phyloP scores from a whole-genome alignment of 495 filamentous ascomycete genomes.

The Rhypophila decipiens region DNA sequence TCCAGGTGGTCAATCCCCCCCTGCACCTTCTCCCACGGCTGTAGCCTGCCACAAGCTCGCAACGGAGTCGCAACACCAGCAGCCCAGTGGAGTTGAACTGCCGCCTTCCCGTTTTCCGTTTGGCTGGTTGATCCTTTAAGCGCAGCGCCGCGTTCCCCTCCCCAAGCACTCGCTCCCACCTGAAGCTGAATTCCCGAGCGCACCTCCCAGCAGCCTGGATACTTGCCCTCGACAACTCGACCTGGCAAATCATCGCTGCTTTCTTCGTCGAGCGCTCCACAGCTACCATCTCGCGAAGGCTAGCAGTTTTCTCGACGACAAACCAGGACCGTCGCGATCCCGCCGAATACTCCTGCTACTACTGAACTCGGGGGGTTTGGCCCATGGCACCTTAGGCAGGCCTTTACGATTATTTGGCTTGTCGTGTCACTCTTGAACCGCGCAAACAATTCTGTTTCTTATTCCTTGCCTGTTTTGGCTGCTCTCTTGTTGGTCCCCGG shows the following conservation, averaged over 20 bases:
- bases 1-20: too few relatives aligned
- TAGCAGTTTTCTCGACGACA: constrained; percentile 7
- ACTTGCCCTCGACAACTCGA: background rate
- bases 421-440: too few relatives aligned
- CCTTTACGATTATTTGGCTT: too few relatives aligned
- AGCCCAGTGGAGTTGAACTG: constrained; percentile 1
- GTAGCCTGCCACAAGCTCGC: too few relatives aligned
- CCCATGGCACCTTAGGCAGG: too few relatives aligned
- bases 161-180: background rate
- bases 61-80: too few relatives aligned
- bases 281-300: background rate
- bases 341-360: too few relatives aligned
- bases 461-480: background rate
- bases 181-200: background rate
- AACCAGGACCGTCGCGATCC: constrained; percentile 17
- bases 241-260: background rate
- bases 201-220: background rate
- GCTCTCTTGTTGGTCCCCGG: background rate
- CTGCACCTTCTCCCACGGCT: too few relatives aligned
- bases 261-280: background rate
- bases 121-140: constrained; percentile 18
- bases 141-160: constrained; percentile 15
- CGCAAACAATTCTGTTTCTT: too few relatives aligned
- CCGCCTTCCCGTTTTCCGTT: constrained; percentile 7
- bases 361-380: too few relatives aligned